These are phyloP conservation scores for Alternaria dauci DNA, from an alignment of 2,329 filamentous ascomycete genomes.

Conservation along the genomic window DNA sequence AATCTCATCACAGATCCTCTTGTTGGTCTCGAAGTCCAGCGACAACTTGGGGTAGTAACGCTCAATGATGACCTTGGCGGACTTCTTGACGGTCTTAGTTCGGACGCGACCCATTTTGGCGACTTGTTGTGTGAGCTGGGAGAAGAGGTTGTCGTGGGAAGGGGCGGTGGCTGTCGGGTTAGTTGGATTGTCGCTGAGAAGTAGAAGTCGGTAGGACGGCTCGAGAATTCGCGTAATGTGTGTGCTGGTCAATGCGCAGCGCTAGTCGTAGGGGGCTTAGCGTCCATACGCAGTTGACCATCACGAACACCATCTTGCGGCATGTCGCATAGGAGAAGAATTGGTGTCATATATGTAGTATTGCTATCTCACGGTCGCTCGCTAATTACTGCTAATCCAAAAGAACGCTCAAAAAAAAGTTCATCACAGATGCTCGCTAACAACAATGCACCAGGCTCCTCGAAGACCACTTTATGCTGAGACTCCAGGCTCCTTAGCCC, in stretches of 20 bases:
- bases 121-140: slow-evolving; percentile 37
- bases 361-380: slow-evolving; percentile 27
- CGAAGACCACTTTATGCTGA: neutral
- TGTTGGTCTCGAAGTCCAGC: slow-evolving; percentile 99
- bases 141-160: slow-evolving; percentile 32
- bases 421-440: slow-evolving; percentile 18
- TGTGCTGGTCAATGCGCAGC: slow-evolving; percentile 16
- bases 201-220: slow-evolving; percentile 9
- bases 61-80: slow-evolving; percentile 99
- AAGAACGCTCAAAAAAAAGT: slow-evolving; percentile 5
- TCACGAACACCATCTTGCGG: neutral
- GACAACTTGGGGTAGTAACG: slow-evolving; percentile 84
- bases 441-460: neutral
- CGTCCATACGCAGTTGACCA: neutral
- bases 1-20: slow-evolving; percentile 99
- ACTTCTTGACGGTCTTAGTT: slow-evolving; percentile 77
- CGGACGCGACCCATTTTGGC: slow-evolving; percentile 65
- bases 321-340: neutral
- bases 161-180: slow-evolving; percentile 40
- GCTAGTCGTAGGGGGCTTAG: neutral
- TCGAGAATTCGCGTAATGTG: slow-evolving; percentile 33
- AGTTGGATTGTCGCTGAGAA: slow-evolving; percentile 40
- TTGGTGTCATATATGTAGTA: neutral
- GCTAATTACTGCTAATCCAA: slow-evolving; percentile 19
- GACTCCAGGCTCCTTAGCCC: slow-evolving; percentile 7